phyloP scores from a whole-genome alignment of 2,329 filamentous ascomycete genomes.

The Sphaerulina populicola region DNA sequence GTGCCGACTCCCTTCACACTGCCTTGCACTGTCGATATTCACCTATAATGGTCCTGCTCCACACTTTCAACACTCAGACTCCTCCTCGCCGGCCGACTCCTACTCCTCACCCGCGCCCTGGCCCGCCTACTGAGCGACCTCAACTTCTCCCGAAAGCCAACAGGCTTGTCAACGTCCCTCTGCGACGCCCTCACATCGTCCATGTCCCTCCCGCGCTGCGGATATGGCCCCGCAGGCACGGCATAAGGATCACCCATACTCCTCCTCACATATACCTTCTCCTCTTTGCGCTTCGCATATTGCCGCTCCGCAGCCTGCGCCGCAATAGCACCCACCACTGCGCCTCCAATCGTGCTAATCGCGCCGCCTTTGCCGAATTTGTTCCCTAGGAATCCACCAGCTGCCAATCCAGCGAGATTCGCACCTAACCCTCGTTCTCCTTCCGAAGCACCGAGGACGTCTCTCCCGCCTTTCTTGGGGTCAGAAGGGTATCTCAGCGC shows the following conservation, averaged over 20 bases:
- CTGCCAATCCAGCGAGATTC: slow-evolving; percentile 24
- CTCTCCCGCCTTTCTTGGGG: slow-evolving; percentile 20
- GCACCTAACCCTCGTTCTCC: slow-evolving; percentile 26
- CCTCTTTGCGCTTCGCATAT: slow-evolving; percentile 21
- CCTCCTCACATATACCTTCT: slow-evolving; percentile 15
- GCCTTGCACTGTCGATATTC: not conserved
- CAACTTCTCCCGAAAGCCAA: slow-evolving; percentile 9
- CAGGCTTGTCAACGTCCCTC: slow-evolving; percentile 6
- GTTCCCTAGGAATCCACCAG: slow-evolving; percentile 25
- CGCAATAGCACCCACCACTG: slow-evolving; percentile 24
- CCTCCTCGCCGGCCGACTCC: slow-evolving; percentile 7
- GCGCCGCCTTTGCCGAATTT: slow-evolving; percentile 18
- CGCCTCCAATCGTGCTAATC: slow-evolving; percentile 24
- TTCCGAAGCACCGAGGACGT: slow-evolving; percentile 22
- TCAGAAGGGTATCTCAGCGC: slow-evolving; percentile 17
- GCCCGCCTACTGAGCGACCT: slow-evolving; percentile 12
- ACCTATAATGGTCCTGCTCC: slow-evolving; percentile 10
- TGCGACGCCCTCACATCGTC: slow-evolving; percentile 12
- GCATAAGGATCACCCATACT: slow-evolving; percentile 5
- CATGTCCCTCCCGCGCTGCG: slow-evolving; percentile 12
- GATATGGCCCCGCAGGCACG: slow-evolving; percentile 12
- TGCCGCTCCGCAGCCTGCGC: slow-evolving; percentile 23
- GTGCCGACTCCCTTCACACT: not conserved
- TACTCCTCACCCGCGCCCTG: slow-evolving; percentile 3
- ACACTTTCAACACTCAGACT: slow-evolving; percentile 13